Percentiles rank a stretch among this genome's conserved stretches.
These are phyloP conservation scores for Sclerotinia sclerotiorum DNA, from an alignment of 2,329 filamentous ascomycete species.

Conservation along the genomic window DNA sequence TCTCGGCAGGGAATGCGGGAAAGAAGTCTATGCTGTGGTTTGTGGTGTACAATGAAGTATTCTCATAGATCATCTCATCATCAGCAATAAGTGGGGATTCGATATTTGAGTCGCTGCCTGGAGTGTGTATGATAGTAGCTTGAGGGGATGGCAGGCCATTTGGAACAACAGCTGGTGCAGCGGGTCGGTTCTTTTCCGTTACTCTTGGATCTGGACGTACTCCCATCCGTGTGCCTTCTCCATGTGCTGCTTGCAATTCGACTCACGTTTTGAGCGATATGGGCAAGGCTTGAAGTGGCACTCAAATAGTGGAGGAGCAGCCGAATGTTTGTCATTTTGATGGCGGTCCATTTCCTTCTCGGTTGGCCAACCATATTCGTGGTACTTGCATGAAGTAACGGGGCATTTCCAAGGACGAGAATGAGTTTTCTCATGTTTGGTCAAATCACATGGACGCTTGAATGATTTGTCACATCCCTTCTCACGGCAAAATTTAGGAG, in stretches of 20 bases:
- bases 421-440: slow-evolving; percentile 98
- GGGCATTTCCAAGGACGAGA: slow-evolving; percentile 95
- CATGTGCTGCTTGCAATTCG: slow-evolving; percentile 98
- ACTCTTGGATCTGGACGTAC: slow-evolving; percentile 90
- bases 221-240: slow-evolving; percentile 91
- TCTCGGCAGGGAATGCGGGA: slow-evolving; percentile 26
- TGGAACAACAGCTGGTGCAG: slow-evolving; percentile 43
- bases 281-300: slow-evolving; percentile 82
- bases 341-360: slow-evolving; percentile 97
- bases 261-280: slow-evolving; percentile 93
- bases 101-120: slow-evolving; percentile 49
- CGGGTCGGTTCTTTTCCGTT: slow-evolving; percentile 65
- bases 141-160: slow-evolving; percentile 57
- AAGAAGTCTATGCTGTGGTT: slow-evolving; percentile 22
- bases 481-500: slow-evolving; percentile 74
- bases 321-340: slow-evolving; percentile 92
- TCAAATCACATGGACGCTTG: slow-evolving; percentile 94
- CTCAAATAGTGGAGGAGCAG: slow-evolving; percentile 75
- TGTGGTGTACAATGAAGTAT: slow-evolving; percentile 30
- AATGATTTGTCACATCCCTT: slow-evolving; percentile 84
- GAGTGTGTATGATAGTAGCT: slow-evolving; percentile 57
- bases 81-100: slow-evolving; percentile 37
- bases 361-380: slow-evolving; percentile 87
- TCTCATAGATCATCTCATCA: slow-evolving; percentile 30
- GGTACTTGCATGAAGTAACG: slow-evolving; percentile 81